Evolutionary conservation across 306 rosid species (phyloP).

Genomic region (Trichosanthes cucumerina): DNA sequence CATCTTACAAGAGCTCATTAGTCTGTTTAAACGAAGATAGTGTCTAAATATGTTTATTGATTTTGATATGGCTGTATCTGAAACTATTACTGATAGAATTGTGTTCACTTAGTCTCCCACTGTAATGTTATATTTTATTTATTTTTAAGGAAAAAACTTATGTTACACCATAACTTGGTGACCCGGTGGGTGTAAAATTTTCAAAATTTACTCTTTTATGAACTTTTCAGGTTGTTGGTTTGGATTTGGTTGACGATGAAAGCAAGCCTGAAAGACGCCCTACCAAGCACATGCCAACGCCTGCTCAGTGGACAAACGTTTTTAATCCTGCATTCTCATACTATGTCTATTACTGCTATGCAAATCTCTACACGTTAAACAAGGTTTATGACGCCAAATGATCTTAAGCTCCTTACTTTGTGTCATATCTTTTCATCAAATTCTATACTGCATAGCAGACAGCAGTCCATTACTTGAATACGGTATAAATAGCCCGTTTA

Average conservation of each 20-base stretch:
- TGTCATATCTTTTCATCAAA: not conserved
- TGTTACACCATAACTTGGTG: not conserved
- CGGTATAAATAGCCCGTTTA: not conserved
- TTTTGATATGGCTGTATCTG: not conserved
- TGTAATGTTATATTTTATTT: not conserved
- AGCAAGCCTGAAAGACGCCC: conserved; percentile 98
- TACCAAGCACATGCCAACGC: conserved; percentile 97
- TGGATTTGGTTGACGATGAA: conserved; percentile 95
- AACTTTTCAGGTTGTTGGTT: conserved; percentile 63
- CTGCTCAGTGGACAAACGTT: conserved; percentile 90
- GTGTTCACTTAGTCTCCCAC: not conserved
- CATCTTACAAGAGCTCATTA: not conserved
- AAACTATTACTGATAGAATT: not conserved
- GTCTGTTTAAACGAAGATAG: not conserved
- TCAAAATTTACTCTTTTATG: not conserved
- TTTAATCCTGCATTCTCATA: conserved; percentile 96
- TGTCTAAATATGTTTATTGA: not conserved
- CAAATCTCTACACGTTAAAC: conserved; percentile 84
- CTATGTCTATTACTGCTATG: conserved; percentile 90
- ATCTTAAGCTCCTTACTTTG: not conserved
- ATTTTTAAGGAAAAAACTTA: not conserved
- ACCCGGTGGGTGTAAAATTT: not conserved
- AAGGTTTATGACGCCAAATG: conserved; percentile 35
- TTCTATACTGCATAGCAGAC: too few species aligned
- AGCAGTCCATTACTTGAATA: not conserved